These are phyloP conservation scores for Leishmania mexicana DNA, from an alignment of 208 protist species.

Conservation along the genomic window DNA sequence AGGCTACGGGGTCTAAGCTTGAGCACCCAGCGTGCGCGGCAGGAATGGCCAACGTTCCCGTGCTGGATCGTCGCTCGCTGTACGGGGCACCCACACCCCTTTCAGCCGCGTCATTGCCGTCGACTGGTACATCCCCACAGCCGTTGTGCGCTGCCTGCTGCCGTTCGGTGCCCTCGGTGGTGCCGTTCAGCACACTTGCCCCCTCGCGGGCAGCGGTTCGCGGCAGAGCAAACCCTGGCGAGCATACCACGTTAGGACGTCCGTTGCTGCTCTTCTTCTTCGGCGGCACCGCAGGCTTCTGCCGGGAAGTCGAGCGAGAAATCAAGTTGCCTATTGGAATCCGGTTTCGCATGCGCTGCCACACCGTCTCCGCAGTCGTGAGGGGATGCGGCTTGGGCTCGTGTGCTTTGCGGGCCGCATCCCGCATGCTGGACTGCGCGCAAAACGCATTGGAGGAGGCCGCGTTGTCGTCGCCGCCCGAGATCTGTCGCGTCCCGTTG, in stretches of 20 bases:
- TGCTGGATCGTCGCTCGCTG: not conserved
- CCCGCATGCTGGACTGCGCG: conserved; percentile 1
- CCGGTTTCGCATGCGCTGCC: conserved; percentile 34
- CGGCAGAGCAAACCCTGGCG: not conserved
- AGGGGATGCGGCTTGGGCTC: conserved; percentile 18
- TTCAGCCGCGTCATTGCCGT: not conserved
- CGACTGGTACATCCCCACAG: not conserved
- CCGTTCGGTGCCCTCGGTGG: not conserved
- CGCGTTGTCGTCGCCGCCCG: not conserved
- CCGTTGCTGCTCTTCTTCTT: not conserved
- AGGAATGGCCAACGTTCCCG: conserved; percentile 1
- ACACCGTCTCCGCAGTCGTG: conserved; percentile 23
- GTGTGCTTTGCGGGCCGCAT: conserved; percentile 15
- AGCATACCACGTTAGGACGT: not conserved
- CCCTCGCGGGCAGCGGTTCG: not conserved
- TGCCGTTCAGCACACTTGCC: not conserved
- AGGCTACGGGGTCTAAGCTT: conserved; percentile 37
- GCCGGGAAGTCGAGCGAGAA: conserved; percentile 26
- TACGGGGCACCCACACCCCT: not conserved
- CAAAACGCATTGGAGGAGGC: not conserved
- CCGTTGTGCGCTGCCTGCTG: no score
- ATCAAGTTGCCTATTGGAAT: conserved; percentile 47
- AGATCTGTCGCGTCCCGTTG: not conserved
- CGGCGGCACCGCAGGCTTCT: not conserved
- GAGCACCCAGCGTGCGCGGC: conserved; percentile 22